Evolutionary conservation across 2,329 filamentous ascomycete genomes (phyloP), one percentile per base, ranked within the genome.

Genomic region (Fusarium mundagurra): DNA sequence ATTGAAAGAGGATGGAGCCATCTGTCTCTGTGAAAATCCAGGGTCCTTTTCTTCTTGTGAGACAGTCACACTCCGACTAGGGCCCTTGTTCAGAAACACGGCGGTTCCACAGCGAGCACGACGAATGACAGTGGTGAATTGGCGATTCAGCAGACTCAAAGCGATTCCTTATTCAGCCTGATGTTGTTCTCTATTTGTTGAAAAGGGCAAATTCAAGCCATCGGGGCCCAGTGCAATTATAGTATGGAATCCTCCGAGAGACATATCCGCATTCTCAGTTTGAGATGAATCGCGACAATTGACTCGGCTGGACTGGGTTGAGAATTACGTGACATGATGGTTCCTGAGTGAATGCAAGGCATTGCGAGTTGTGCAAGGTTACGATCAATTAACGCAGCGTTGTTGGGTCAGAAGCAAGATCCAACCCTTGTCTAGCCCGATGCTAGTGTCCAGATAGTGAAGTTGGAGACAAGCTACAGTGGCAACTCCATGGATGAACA

Each of bases 351-450:
- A 63, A 55, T 74, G 64, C 70, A 60, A 62, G 43, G 72, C 72
- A 74, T 72, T 55, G 41, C 50, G 61, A 55, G 44, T 65, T 73
- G 72, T 73, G 64, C 72, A 73, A 75, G 64, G 68, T 74, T 60
- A 70, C 69, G 59, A 69, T 74, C 60, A 68, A 65, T 69, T 54
- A 61, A 66, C 61, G 60, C 48, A 66, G 64, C 61, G 67, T 70
- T 69, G 60, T 69, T 74, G 72, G 72, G 72, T 67, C 73, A 74
- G 69, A 61, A 74, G 72, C 69, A 73, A 74, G 72, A 74, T 74
- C 72, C 57, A 69, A 73, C 64, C 72, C 72, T 60, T 75, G 68
- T 69, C 61, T 74, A 74, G 72, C 58, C 59, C 68, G 72, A 74
- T 74, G 69, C 72, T 74, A 74, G 72, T 75, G 69, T 70, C 64